Conservation (phyloP, 2,329 filamentous ascomycete species). For the Cladosporium sp. region DNA sequence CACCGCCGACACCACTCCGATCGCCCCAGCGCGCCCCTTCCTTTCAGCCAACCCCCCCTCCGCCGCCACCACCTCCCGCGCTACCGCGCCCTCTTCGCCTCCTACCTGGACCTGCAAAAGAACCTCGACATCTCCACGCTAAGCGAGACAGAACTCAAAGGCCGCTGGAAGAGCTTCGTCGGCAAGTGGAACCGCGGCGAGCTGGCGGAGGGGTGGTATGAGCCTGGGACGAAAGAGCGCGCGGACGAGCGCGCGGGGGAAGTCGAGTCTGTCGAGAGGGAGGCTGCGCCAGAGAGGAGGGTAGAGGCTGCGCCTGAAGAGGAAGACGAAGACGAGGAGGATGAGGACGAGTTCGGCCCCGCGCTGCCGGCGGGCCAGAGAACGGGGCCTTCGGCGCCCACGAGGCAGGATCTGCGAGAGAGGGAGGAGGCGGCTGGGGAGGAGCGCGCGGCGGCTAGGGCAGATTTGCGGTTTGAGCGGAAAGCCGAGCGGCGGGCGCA, state of each 20-base stretch:
- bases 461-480: slow-evolving; percentile 52
- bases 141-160: slow-evolving; percentile 67
- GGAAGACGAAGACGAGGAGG: slow-evolving; percentile 53
- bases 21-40: too few relatives aligned
- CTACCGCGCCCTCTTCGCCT: slow-evolving; percentile 68
- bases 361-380: slow-evolving; percentile 35
- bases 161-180: slow-evolving; percentile 90
- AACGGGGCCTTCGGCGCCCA: slow-evolving; percentile 60
- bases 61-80: slow-evolving; percentile 60
- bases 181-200: slow-evolving; percentile 87
- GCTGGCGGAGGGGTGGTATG: slow-evolving; percentile 88
- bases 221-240: slow-evolving; percentile 61
- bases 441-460: slow-evolving; percentile 37
- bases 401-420: slow-evolving; percentile 65
- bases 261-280: neutral
- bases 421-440: slow-evolving; percentile 47
- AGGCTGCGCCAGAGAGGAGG: neutral
- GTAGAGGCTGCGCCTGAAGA: neutral
- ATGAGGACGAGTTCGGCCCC: slow-evolving; percentile 56
- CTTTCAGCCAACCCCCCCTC: slow-evolving; percentile 42
- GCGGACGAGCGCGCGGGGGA: slow-evolving; percentile 32
- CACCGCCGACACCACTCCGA: too few relatives aligned
- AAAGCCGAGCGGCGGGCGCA: slow-evolving; percentile 60
- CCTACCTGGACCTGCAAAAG: slow-evolving; percentile 87
- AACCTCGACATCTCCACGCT: slow-evolving; percentile 61